These are phyloP conservation scores for Torulaspora globosa DNA, from an alignment of 1,139 yeast genomes.

Conservation along the genomic window DNA sequence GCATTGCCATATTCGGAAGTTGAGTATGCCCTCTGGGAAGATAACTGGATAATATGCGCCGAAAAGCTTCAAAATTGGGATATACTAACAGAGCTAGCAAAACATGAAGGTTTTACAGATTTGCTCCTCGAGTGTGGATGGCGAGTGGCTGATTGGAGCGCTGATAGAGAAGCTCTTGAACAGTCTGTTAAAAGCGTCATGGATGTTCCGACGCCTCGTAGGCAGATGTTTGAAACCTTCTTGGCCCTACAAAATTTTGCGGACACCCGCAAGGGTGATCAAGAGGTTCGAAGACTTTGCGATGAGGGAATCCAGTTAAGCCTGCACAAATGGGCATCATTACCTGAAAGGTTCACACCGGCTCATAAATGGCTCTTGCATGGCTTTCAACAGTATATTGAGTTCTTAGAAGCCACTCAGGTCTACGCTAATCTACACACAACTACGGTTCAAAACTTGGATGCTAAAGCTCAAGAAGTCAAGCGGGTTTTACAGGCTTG, in stretches of 20 bases:
- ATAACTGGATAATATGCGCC: conserved; percentile 96
- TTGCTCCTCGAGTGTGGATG: conserved; percentile 94
- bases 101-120: conserved; percentile 97
- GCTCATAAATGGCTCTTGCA: conserved; percentile 91
- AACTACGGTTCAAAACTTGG: conserved; percentile 88
- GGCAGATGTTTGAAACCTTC: conserved; percentile 94
- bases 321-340: conserved; percentile 86
- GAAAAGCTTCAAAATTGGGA: conserved; percentile 99
- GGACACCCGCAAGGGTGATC: conserved; percentile 75
- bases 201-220: conserved; percentile 98
- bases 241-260: conserved; percentile 90
- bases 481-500: conserved; percentile 94
- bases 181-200: conserved; percentile 92
- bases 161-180: conserved; percentile 90
- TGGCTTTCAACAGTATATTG: conserved; percentile 95
- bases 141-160: conserved; percentile 98
- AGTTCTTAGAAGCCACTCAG: conserved; percentile 95
- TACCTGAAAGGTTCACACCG: conserved; percentile 72
- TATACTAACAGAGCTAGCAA: conserved; percentile 89
- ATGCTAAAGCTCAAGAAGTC: conserved; percentile 86
- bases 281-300: conserved; percentile 77
- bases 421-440: conserved; percentile 84
- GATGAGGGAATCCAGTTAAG: conserved; percentile 97
- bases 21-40: conserved; percentile 97
- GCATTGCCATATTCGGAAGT: conserved; percentile 93